phyloP scores from a whole-genome alignment of 345 rosid species.

The Linum usitatissimum region DNA sequence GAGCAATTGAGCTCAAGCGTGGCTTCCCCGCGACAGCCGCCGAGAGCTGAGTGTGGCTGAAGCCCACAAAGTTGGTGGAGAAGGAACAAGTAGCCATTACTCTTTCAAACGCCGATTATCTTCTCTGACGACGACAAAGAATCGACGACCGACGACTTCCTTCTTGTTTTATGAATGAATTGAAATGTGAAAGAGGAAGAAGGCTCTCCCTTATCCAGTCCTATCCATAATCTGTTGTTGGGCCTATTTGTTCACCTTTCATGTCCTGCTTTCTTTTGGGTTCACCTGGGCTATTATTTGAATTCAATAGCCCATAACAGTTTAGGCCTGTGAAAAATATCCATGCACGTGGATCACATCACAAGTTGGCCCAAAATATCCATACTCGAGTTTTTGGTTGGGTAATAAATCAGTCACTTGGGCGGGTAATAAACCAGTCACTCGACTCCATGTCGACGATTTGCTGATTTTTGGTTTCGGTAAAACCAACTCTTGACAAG shows the following conservation, averaged over 20 bases:
- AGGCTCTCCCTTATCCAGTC: neutral
- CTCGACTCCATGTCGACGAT: too few species aligned
- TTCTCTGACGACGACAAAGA: neutral
- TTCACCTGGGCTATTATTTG: neutral
- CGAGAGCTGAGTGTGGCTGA: slow-evolving; percentile 13
- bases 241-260: neutral
- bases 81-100: neutral
- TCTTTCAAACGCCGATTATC: neutral
- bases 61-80: slow-evolving; percentile 10
- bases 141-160: neutral
- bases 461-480: too few species aligned
- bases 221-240: neutral
- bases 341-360: too few species aligned
- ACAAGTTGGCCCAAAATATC: too few species aligned
- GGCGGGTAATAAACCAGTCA: too few species aligned
- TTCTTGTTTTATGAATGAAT: neutral
- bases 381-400: too few species aligned
- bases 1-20: neutral
- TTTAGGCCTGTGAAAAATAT: too few species aligned
- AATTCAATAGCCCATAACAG: neutral
- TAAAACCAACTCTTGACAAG: too few species aligned
- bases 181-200: neutral
- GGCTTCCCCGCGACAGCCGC: slow-evolving; percentile 16
- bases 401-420: too few species aligned
- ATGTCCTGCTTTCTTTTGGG: neutral